Evolutionary conservation across 805 yeast genomes (phyloP), one percentile per base, ranked within the genome.

Genomic region (Starmerella ratchasimensis): DNA sequence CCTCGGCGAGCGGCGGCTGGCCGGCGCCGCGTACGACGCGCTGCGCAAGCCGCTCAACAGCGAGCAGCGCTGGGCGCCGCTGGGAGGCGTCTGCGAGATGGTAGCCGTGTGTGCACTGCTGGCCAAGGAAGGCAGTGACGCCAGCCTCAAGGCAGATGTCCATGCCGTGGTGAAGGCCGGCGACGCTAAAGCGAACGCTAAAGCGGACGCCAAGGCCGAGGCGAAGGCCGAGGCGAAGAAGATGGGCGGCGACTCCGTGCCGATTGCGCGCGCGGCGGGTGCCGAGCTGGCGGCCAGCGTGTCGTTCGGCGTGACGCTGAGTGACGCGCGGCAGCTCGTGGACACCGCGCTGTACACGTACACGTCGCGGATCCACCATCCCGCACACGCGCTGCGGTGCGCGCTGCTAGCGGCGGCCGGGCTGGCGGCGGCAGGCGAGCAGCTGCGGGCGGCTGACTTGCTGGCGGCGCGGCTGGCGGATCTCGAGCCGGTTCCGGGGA

Each of bases 71-170:
- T 82, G 90, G 83, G 61, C 67, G 10, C 74, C 78, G 49, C 69
- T 76, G 34, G 94, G 95, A 0, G 74, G 93, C 0, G 65, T 79
- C n/a, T 84, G 86, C 46, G 95, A 88, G 57, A 80, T 83, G 79
- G 76, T 81, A 48, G 80, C 86, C 0, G 63, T 76, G 1, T 72
- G 93, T 1, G 62, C 78, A 19, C 58, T 86, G 4, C 64, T 88
- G 58, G 1, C 42, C 55, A 7, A 74, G n/a, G n/a, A n/a, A n/a
- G n/a, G n/a, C n/a, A n/a, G n/a, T n/a, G n/a, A n/a, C n/a, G n/a
- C n/a, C n/a, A n/a, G n/a, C n/a, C n/a, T n/a, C n/a, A n/a, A n/a
- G n/a, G n/a, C n/a, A n/a, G n/a, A n/a, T n/a, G n/a, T n/a, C n/a
- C n/a, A n/a, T n/a, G n/a, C n/a, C n/a, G n/a, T n/a, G n/a, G n/a